Evolutionary conservation across 2,329 filamentous ascomycete species (phyloP), one percentile per base, ranked within the genome.

Genomic region (Colletotrichum aenigma): DNA sequence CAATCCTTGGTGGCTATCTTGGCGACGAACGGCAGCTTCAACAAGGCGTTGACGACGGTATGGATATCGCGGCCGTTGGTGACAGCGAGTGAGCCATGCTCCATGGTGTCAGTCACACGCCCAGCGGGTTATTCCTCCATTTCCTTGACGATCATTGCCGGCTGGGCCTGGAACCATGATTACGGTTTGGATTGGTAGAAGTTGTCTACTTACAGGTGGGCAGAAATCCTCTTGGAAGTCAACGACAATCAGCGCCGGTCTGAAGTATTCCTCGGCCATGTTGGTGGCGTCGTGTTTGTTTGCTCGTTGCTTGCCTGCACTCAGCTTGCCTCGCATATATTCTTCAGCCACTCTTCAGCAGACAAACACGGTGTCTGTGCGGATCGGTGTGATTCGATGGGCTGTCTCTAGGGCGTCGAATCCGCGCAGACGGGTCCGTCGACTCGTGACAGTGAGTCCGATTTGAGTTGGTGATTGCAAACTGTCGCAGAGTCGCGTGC

Each of bases 171-270:
- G 43, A 28, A 16, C n/a, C 13, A 8, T 9, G 55, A 24, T 48
- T 34, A 21, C 32, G 16, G 74, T 80, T 78, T 16, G 58, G 69
- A 34, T 30, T 61, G 36, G 13, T 32, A 6, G n/a, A 4, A 28
- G 21, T 18, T 26, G 32, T 62, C 43, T 52, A 86, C 93, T 86
- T 86, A 97, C 95, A 15, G 96, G 96, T 75, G 95, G 94, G 84
- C 95, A 98, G 84, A 98, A 98, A 87, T 98, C 96, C 84, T 98
- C 94, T 85, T 98, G 97, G 81, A 98, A 89, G 84, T 98, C 96
- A 69, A 98, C 93, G 13, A 98, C 90, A 64, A 98, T 85, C 28
- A 92, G 85, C 4, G 90, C 90, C 5, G 90, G 88, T 66, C 81
- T 86, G 76, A 89, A 90, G 6, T 75, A 60, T 26, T 76, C 66